Evolutionary conservation across 495 filamentous ascomycete species (phyloP).

Genomic region (Penicillium manginii): DNA sequence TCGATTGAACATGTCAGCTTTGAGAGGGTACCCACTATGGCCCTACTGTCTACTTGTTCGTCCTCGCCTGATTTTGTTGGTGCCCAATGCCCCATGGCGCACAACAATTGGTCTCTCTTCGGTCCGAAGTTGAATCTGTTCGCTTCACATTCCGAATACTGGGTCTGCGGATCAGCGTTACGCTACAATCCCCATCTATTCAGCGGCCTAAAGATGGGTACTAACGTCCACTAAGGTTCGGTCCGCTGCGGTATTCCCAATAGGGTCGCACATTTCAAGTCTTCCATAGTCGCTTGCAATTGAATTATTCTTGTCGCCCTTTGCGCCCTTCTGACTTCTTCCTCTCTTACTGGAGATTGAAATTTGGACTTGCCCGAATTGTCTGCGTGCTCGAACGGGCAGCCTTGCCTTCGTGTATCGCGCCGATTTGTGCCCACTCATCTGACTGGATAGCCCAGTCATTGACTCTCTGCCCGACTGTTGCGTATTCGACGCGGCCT

Average conservation of each 20-base stretch:
- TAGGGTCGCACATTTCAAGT: conserved; percentile 16
- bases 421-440: conserved; percentile 40
- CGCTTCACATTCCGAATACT: conserved; percentile 26
- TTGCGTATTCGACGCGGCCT: conserved; percentile 16
- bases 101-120: conserved; percentile 36
- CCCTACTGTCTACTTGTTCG: conserved; percentile 4
- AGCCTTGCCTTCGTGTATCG: conserved; percentile 40
- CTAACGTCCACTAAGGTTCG: conserved; percentile 33
- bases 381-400: conserved; percentile 31
- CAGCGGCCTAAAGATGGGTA: conserved; percentile 33
- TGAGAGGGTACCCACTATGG: conserved; percentile 30
- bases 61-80: conserved; percentile 37
- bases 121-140: conserved; percentile 30
- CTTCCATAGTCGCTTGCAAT: conserved; percentile 14
- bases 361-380: conserved; percentile 30
- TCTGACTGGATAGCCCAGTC: conserved; percentile 25
- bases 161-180: conserved; percentile 27
- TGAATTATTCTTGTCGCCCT: conserved; percentile 11
- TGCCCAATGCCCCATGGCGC: conserved; percentile 46
- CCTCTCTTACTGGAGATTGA: conserved; percentile 24
- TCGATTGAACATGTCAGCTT: conserved; percentile 43
- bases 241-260: conserved; percentile 24
- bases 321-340: conserved; percentile 6
- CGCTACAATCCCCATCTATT: conserved; percentile 18
- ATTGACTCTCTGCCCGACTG: conserved; percentile 30